phyloP scores from a whole-genome alignment of 1,284 basidiomycete genomes.

The Ceratobasidium sp. region DNA sequence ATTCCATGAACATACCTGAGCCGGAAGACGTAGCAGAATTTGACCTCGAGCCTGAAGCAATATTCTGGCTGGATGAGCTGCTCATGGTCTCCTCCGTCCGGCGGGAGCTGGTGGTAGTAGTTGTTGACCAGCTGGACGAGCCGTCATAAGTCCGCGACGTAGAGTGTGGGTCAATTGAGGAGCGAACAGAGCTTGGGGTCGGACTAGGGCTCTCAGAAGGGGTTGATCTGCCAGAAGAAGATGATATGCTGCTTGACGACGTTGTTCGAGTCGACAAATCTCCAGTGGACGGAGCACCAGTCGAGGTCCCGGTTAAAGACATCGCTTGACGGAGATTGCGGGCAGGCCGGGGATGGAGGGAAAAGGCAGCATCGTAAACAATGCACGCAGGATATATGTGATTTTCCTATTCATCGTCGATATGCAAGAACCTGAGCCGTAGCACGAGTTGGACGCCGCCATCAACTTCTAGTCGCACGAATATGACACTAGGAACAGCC shows the following conservation, averaged over 20 bases:
- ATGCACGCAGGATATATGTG: background rate
- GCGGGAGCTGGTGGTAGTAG: background rate
- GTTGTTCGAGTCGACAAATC: background rate
- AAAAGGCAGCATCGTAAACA: background rate
- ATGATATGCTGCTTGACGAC: slow-evolving; percentile 12
- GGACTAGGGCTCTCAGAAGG: slow-evolving; percentile 15
- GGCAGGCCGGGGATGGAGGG: slow-evolving; percentile 20
- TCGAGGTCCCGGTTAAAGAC: background rate
- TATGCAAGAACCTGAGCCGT: background rate
- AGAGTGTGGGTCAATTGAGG: background rate
- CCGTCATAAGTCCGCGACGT: background rate
- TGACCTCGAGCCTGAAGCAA: background rate
- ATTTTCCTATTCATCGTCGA: background rate
- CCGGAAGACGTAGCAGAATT: background rate
- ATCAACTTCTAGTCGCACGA: slow-evolving; percentile 1
- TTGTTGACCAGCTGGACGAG: background rate
- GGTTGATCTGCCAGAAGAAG: background rate
- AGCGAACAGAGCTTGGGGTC: slow-evolving; percentile 8
- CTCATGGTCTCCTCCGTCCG: background rate
- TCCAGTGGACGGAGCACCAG: background rate
- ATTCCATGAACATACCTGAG: background rate
- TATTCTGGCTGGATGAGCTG: background rate
- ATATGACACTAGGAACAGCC: slow-evolving; percentile 2
- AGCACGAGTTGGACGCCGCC: background rate
- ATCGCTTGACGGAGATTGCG: background rate